phyloP scores from a whole-genome alignment of 176 grass and related monocot genomes.

The Ensete glaucum region DNA sequence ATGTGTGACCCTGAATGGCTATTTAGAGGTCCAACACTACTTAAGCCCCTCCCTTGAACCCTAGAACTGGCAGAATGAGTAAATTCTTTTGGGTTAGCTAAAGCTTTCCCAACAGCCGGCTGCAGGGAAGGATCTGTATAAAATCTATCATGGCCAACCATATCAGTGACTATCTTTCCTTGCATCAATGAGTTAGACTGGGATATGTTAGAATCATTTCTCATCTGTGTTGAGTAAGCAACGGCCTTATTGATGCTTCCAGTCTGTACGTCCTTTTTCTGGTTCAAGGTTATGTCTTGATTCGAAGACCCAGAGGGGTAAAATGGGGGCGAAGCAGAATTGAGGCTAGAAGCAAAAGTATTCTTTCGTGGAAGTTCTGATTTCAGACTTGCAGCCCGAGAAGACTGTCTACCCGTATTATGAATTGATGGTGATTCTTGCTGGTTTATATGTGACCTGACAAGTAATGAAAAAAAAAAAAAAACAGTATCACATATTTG shows the following conservation, averaged over 20 bases:
- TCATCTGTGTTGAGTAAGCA: slow-evolving; percentile 44
- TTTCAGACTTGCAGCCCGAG: slow-evolving; percentile 22
- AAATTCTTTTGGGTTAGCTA: slow-evolving; percentile 12
- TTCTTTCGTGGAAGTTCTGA: slow-evolving; percentile 47
- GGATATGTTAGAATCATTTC: slow-evolving; percentile 17
- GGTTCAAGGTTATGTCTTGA: slow-evolving; percentile 30
- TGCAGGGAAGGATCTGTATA: slow-evolving; percentile 39
- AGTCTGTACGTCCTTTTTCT: slow-evolving; percentile 45
- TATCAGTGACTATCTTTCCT: slow-evolving; percentile 34
- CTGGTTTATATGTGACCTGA: slow-evolving; percentile 15
- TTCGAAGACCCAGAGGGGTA: slow-evolving; percentile 70
- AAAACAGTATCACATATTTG: not conserved
- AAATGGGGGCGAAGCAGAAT: slow-evolving; percentile 87
- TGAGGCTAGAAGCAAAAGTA: slow-evolving; percentile 72
- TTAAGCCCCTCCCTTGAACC: slow-evolving; percentile 39
- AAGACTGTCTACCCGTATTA: slow-evolving; percentile 20
- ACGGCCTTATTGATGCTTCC: slow-evolving; percentile 37
- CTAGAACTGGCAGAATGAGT: slow-evolving; percentile 31
- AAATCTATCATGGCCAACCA: slow-evolving; percentile 39
- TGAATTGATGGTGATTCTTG: slow-evolving; percentile 16
- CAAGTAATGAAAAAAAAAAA: not conserved
- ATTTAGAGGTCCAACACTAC: slow-evolving; percentile 31
- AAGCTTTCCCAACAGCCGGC: slow-evolving; percentile 27
- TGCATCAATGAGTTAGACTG: slow-evolving; percentile 42
- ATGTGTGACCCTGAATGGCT: slow-evolving; percentile 27